Percentiles rank a stretch among this genome's conserved stretches.
These are phyloP conservation scores for Penicillium fimorum DNA, from an alignment of 495 filamentous ascomycete species.

Conservation along the genomic window DNA sequence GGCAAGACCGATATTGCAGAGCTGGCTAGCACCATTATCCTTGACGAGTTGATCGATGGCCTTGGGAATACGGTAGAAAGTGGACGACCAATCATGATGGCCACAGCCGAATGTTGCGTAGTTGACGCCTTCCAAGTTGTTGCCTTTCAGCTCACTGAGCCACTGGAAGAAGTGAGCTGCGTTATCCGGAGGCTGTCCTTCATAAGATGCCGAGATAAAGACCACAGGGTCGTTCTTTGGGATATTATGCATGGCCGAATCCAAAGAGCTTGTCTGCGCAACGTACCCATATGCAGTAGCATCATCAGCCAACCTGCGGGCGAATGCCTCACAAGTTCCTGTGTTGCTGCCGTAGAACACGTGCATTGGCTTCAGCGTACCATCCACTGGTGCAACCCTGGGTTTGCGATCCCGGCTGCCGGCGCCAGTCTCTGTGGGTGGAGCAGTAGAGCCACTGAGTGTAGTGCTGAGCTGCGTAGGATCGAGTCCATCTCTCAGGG, in stretches of 20 bases:
- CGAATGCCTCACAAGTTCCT: conserved; percentile 72
- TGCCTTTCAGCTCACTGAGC: conserved; percentile 53
- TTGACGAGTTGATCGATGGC: conserved; percentile 53
- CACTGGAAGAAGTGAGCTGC: conserved; percentile 67
- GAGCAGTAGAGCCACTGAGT: conserved; percentile 34
- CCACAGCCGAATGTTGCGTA: conserved; percentile 63
- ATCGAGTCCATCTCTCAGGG: conserved; percentile 56
- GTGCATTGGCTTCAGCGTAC: conserved; percentile 48
- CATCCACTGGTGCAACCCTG: conserved; percentile 16
- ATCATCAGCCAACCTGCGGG: conserved; percentile 58
- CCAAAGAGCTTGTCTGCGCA: conserved; percentile 55
- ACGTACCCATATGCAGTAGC: conserved; percentile 57
- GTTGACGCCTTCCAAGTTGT: conserved; percentile 50
- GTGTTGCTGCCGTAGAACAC: conserved; percentile 75
- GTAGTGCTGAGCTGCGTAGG: conserved; percentile 55
- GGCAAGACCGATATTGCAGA: conserved; percentile 55
- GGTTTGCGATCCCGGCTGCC: conserved; percentile 24
- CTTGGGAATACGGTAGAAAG: conserved; percentile 72
- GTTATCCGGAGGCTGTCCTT: conserved; percentile 74
- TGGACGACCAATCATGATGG: conserved; percentile 61
- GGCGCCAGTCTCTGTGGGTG: conserved; percentile 12
- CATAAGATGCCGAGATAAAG: conserved; percentile 70
- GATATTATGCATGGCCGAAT: conserved; percentile 60
- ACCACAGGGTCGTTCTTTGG: conserved; percentile 61
- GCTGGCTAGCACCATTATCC: conserved; percentile 51